Evolutionary conservation across 1,139 yeast genomes (phyloP), one percentile per base, ranked within the genome.

Genomic region (Protomyces macrosporus): DNA sequence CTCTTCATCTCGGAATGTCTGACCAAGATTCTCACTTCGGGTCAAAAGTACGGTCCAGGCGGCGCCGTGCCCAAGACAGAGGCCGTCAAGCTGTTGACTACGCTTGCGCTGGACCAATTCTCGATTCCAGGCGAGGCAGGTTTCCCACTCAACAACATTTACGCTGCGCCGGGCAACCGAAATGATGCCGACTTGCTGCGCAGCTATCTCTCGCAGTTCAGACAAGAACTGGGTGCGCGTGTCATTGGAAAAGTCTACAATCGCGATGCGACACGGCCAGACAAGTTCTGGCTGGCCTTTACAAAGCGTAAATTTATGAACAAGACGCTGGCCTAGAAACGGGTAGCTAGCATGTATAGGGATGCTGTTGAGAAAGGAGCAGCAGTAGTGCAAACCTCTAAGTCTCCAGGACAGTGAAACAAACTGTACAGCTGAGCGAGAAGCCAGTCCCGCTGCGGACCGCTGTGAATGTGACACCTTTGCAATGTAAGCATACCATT

Each of bases 71-170:
- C 60, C 34, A 64, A 58, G 37, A 78, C 79, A 65, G 97, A 91
- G 63, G 97, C 97, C 0, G 80, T 81, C 62, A 83, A 89, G 70
- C 75, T 80, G 32, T 81, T 93, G 69, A 90, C 88, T 69, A 90
- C 93, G 71, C 80, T 90, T 70, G 87, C 98, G 1, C 81, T 93
- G 67, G 98, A 93, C 70, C 85, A 86, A 72, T 93, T 93, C 73
- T 81, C 93, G 32, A 82, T 95, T 67, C 99, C 99, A 0, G 99
- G 99, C 16, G 97, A 93, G 68, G 85, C 93, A 23, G 90, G 93
- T 14, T 93, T 93, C 79, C 97, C 98, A 10, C 79, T 93, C 75
- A 91, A 91, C 75, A 81, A 90, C 0, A 81, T 93, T 65, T 93
- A 90, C 74, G 81, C 82, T 65, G 83, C 96, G 4, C 95, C 97